Evolutionary conservation across 345 rosid genomes (phyloP), one percentile per base, ranked within the genome.

Genomic region (Cardamine resedifolia): DNA sequence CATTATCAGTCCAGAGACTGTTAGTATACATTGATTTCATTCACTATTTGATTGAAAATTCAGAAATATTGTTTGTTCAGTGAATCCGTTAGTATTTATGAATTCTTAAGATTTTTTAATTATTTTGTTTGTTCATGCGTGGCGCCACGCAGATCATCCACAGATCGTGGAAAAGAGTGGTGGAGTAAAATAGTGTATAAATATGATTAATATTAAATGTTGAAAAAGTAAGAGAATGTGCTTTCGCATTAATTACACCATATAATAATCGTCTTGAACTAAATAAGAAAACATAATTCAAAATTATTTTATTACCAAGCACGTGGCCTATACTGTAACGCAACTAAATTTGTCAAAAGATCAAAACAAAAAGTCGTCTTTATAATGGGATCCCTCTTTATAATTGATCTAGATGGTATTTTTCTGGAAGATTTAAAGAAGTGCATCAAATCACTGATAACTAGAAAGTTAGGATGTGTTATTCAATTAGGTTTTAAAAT

Each of bases 121-220:
- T 36, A 18, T 49, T 59, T 27, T 58, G 20, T 39, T 27, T 62
- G 19, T 26, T 44, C 43, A 51, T 51, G 53, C 38, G 70, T 72
- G 76, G 56, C 55, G 45, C 19, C 24, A 43, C 36, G 56, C 56
- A 52, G 55, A 52, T 44, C 63, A 63, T 43, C 31, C 27, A 53
- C 12, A 53, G 70, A 72, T 72, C 70, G 76, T 72, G 76, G 20
- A 28, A 53, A 63, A 12, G 48, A 72, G 76, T 63, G 64, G 76
- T 53, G 70, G 45, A 53, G 56, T 72, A 52, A 72, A 63, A 41
- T 72, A 62, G 63, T 20, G 7, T 41, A 72, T 49, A 10, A 39
- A 27, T 60, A 27, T 61, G 68, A 61, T 50, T 50, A 72, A 62
- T 61, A 71, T 72, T 52, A 51, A 11, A 51, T 60, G 60, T 60